A percentile compares a stretch with the other conserved stretches of the same genome.
Evolutionary conservation across 495 filamentous ascomycete genomes (phyloP).

Genomic region (Jackrogersella multiformis): DNA sequence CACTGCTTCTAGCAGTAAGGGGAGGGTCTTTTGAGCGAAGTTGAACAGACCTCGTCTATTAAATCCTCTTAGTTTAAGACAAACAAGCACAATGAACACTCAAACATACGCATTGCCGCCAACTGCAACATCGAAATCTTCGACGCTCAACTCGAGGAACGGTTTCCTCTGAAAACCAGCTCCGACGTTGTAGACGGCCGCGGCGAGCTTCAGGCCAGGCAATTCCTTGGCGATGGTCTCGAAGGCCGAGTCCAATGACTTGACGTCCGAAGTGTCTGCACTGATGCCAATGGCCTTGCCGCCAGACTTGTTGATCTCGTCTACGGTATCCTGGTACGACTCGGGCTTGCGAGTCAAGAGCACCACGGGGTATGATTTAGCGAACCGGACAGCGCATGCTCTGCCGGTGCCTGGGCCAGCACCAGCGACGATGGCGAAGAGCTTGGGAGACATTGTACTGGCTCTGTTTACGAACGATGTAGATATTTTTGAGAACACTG

Average conservation of each 20-base stretch:
- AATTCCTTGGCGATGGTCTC: constrained; percentile 69
- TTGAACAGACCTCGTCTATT: constrained; percentile 75
- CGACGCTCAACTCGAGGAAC: constrained; percentile 76
- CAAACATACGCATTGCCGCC: constrained; percentile 68
- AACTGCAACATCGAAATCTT: constrained; percentile 69
- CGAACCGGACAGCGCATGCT: constrained; percentile 72
- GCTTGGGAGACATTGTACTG: constrained; percentile 53
- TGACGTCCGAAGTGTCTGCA: constrained; percentile 72
- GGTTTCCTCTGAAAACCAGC: constrained; percentile 77
- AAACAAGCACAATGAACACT: background rate
- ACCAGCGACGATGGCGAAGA: constrained; percentile 74
- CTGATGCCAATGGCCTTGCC: constrained; percentile 80
- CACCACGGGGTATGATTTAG: constrained; percentile 76
- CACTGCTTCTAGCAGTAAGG: constrained; percentile 70
- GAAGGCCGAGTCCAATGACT: constrained; percentile 72
- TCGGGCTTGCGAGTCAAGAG: constrained; percentile 75
- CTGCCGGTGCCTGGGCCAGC: constrained; percentile 71
- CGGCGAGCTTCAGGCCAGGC: constrained; percentile 65
- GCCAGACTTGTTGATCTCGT: constrained; percentile 74
- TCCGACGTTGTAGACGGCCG: constrained; percentile 85
- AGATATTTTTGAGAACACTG: constrained; percentile 49
- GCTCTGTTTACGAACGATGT: constrained; percentile 33
- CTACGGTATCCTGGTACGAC: constrained; percentile 72
- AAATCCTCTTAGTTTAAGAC: constrained; percentile 7
- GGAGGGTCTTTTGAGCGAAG: constrained; percentile 78